Base-by-base conservation (phyloP, 176 grass and related monocot species). In the Themeda triandra region DNA sequence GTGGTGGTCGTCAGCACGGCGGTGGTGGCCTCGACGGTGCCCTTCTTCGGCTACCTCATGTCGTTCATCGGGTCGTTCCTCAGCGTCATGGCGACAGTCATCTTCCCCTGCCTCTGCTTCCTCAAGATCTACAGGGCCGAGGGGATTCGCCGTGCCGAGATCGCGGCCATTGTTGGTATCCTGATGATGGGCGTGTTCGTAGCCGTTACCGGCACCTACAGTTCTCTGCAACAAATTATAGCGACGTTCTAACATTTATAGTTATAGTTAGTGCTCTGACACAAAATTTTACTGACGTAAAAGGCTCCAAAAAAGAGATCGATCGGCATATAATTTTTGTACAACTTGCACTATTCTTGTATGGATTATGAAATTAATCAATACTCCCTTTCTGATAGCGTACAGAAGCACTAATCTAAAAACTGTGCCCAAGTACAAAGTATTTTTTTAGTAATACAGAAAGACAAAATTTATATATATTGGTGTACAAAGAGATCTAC, bases 11-110 rank as follows among this genome's bases (percentile, higher is more conserved):
- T 63, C 44, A 94, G 85, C 87, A 94, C 87, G 3, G 82, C 73
- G 71, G 23, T 88, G 73, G 62, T 74, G n/a, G 92, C 90, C 1
- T 90, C 78, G 24, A 51, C 79, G 10, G 13, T 95, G 21, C 92
- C 90, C 0, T 94, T 95, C 66, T 92, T 92, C 17, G 92, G 87
- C 78, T 88, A 87, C 77, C 77, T 95, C 53, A 87, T 92, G 87
- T 87, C 85, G 3, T 85, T 92, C 72, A 92, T 88, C 3, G 87
- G 87, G 2, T 95, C 92, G 2, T 90, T 78, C 23, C 66, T 92
- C 18, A 90, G 79, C 25, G 77, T 92, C 67, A 90, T 70, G 25
- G 90, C 83, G 0, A 82, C 87, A 6, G 77, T 92, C 32, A 40
- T 92, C 32, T 89, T 94, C 69, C 90, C 87, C 5, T 94, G 92